Evolutionary conservation across 1,284 basidiomycete species (phyloP).

Genomic region (Gymnopus androsaceus): DNA sequence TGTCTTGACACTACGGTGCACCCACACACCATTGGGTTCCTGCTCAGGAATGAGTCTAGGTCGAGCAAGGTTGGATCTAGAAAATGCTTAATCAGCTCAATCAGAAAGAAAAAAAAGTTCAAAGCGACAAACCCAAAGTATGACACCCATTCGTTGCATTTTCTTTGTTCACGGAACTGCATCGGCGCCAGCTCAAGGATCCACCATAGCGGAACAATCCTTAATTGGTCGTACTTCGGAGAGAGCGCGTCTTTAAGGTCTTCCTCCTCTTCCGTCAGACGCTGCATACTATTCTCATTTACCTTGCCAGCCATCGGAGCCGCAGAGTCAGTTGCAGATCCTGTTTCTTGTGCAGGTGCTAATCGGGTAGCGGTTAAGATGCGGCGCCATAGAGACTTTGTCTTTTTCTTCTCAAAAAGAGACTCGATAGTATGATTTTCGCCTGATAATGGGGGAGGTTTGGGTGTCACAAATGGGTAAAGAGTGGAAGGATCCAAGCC

Average conservation of each 20-base stretch:
- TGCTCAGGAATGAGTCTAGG: slow-evolving; percentile 37
- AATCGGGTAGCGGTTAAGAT: background rate
- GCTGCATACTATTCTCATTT: background rate
- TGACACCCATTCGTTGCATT: slow-evolving; percentile 26
- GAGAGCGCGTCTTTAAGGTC: slow-evolving; percentile 44
- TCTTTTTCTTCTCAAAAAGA: background rate
- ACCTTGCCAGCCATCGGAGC: background rate
- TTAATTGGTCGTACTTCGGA: slow-evolving; percentile 48
- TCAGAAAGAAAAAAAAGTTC: background rate
- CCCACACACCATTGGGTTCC: slow-evolving; percentile 22
- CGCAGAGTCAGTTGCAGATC: background rate
- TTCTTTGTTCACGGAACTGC: slow-evolving; percentile 33
- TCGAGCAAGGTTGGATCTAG: slow-evolving; percentile 37
- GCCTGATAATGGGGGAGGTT: slow-evolving; percentile 19
- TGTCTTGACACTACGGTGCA: slow-evolving; percentile 48
- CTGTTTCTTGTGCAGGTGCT: background rate
- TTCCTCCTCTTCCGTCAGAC: slow-evolving; percentile 40
- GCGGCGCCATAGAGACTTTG: background rate
- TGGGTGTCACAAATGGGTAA: slow-evolving; percentile 26
- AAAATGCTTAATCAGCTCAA: background rate
- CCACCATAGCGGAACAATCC: slow-evolving; percentile 43
- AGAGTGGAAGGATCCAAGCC: slow-evolving; percentile 32
- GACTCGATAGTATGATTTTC: background rate
- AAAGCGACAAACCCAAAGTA: slow-evolving; percentile 17
- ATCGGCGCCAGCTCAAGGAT: slow-evolving; percentile 42